Base-by-base conservation (phyloP, 106 monocot genomes). In the Dioscorea zingiberensis region DNA sequence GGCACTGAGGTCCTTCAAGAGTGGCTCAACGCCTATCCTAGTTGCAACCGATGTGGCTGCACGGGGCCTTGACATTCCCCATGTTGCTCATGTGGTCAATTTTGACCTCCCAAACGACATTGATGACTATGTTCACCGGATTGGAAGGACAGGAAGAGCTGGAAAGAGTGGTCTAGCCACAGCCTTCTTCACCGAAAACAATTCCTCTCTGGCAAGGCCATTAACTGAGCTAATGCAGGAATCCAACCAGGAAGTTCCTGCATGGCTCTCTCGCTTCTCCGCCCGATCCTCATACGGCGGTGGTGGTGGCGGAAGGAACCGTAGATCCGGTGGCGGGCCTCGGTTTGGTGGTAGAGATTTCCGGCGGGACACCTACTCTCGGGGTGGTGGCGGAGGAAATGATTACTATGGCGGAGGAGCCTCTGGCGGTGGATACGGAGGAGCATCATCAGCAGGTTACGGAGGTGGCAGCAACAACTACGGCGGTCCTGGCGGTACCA, bases 61-160 rank as follows among this genome's bases (percentile, higher is more conserved):
- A 38, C 82, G 87, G 24, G 87, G 87, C 6, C 87, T 87, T 21
- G 87, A 87, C 61, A 83, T 87, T 60, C 87, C 87, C 23, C 87
- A 87, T 44, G 87, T 87, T 13, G 73, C 86, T 15, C 86, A 87
- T 72, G 86, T 87, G 15, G 71, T 87, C 25, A 87, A 87, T 62
- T 87, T 87, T 58, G 86, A 87, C 67, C 82, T 87, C 28, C 86
- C 86, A 7, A 83, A 87, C 56, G 86, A 82, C 60, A 87, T 87
- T 28, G 86, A 87, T 56, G 86, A 87, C 19, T 87, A 87, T 22
- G 86, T 87, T 2, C 86, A 87, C 68, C 66, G 87, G 24, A 87
- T 87, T 46, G 87, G 87, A 61, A 76, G 87, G 55, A 87, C 87
- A 12, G 87, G 87, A 3, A 73, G 87, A 64, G 87, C 87, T 45